A percentile compares a stretch with the other conserved stretches of the same genome.
phyloP scores from a whole-genome alignment of 148 eudicot species.

The Persicaria maculosa region DNA sequence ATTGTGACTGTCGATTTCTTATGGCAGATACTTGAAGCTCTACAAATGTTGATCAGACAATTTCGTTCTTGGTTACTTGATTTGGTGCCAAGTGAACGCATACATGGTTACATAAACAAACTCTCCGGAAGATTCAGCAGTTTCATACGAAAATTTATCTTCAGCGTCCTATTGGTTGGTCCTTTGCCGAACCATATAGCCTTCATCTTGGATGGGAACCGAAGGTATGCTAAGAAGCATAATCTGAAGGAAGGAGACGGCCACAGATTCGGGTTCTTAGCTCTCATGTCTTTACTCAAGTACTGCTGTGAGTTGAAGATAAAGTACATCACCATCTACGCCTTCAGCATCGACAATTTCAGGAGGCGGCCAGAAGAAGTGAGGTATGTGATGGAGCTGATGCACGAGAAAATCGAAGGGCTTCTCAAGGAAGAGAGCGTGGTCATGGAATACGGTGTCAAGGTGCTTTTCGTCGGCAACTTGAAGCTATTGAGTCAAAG shows the following conservation, averaged over 20 bases:
- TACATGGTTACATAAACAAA: background rate
- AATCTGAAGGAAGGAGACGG: conserved; percentile 2
- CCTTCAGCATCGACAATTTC: conserved; percentile 15
- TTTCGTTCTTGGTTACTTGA: background rate
- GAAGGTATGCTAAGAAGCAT: conserved; percentile 10
- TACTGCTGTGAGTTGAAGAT: conserved; percentile 11
- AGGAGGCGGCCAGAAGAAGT: conserved; percentile 11
- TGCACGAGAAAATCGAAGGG: conserved; percentile 10
- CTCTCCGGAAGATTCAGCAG: background rate
- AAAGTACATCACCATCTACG: background rate
- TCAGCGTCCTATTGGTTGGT: conserved; percentile 4
- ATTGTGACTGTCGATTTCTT: background rate
- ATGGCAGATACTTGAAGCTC: too few species aligned
- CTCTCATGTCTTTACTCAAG: conserved; percentile 5
- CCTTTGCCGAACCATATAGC: conserved; percentile 11
- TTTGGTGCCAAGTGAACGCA: background rate
- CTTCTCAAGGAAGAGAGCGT: conserved; percentile 8
- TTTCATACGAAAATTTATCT: conserved; percentile 3
- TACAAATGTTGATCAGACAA: background rate
- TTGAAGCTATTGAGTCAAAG: background rate
- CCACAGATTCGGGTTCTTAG: conserved; percentile 1
- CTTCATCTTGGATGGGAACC: conserved; percentile 15
- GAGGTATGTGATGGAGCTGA: background rate
- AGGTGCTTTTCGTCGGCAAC: conserved; percentile 7
- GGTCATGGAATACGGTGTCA: conserved; percentile 3